phyloP scores from a whole-genome alignment of 169 alveolate species.

The Plasmodium coatneyi region DNA sequence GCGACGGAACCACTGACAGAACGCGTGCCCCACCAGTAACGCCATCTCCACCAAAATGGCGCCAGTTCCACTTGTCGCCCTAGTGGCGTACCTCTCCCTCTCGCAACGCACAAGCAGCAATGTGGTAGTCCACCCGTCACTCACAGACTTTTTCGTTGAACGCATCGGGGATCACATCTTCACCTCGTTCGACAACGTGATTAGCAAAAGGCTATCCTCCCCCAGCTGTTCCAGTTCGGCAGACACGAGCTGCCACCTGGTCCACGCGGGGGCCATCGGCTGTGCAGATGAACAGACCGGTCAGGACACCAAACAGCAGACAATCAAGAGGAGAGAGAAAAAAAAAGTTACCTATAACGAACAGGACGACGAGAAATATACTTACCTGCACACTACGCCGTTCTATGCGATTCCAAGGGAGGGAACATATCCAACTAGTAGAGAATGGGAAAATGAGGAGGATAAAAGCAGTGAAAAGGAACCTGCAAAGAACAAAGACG shows the following conservation, averaged over 20 bases:
- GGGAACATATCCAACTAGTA: neutral
- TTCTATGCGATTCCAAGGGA: neutral
- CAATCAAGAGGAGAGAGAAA: neutral
- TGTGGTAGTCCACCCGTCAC: slow-evolving; percentile 31
- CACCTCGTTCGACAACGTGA: slow-evolving; percentile 21
- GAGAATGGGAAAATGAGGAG: neutral
- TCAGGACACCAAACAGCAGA: neutral
- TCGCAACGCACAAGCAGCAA: neutral
- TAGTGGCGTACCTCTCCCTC: neutral
- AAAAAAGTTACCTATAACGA: neutral
- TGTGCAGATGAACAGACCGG: neutral
- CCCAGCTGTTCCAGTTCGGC: slow-evolving; percentile 42
- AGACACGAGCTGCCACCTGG: slow-evolving; percentile 16
- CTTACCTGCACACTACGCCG: neutral
- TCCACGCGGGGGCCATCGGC: neutral
- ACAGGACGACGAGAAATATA: neutral
- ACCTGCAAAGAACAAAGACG: neutral
- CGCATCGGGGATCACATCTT: slow-evolving; percentile 16
- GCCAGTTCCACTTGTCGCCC: neutral
- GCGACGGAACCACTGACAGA: neutral
- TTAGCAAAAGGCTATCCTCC: slow-evolving; percentile 10
- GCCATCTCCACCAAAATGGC: slow-evolving; percentile 3
- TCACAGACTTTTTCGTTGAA: slow-evolving; percentile 57
- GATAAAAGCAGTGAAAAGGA: neutral
- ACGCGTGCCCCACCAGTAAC: neutral